Base-by-base conservation (phyloP, 2,329 filamentous ascomycete genomes). In the Zarea fungicola region DNA sequence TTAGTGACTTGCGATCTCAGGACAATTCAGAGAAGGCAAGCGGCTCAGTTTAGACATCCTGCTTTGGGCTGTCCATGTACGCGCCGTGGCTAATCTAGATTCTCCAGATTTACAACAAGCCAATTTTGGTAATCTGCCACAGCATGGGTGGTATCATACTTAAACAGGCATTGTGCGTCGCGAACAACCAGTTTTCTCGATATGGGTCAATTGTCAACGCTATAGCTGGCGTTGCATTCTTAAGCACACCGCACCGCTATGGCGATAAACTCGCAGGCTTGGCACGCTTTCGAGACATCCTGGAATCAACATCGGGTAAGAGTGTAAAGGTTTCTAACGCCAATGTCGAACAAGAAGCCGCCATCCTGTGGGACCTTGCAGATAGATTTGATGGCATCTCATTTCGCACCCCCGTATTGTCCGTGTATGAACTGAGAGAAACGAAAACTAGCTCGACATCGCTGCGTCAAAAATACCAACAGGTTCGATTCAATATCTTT, bases 201-300 rank as follows among this genome's bases (percentile, higher is more conserved):
- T 49, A 49, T n/a, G 46, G 18, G 31, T 42, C 37, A 5, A 42
- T 42, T n/a, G 25, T 49, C 6, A 49, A 35, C 16, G 46, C 37
- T 9, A 49, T 49, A 11, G 46, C 29, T 25, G 46, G 46, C 7
- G 19, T 49, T 4, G 21, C 42, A 18, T 49, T 49, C 29, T 29
- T 49, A n/a, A 49, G 46, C 46, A 49, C 46, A 4, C 46, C 46
- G 21, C 46, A 49, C 42, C 46, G 39, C n/a, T 42, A 31, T 28
- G 28, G 26, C 9, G 46, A 49, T 35, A 41, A 49, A 16, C 10
- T 10, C 16, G 18, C 26, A 6, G 42, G 14, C 14, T 42, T 42
- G 3, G 23, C 11, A 7, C 25, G 46, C 4, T 49, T 34, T 26
- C 46, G 46, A 13, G 46, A 49, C 13, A 26, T 49, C 26, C n/a